phyloP scores from a whole-genome alignment of 495 filamentous ascomycete species.

The Tuber magnatum region DNA sequence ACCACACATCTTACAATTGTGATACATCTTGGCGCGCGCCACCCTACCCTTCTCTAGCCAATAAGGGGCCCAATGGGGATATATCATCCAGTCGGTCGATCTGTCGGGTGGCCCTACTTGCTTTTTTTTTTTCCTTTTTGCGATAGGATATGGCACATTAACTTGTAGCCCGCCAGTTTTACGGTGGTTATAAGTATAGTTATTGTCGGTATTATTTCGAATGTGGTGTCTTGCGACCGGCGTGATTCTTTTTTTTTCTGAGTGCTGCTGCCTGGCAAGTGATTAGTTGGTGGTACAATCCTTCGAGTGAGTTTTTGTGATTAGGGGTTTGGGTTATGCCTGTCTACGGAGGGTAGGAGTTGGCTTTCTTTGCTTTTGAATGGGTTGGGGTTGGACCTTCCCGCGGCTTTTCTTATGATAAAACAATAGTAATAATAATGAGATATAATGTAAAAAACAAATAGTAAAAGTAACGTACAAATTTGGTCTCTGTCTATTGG shows the following conservation, averaged over 20 bases:
- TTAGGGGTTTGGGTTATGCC: background rate
- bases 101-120: background rate
- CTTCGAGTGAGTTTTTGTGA: conserved; percentile 1
- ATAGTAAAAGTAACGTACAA: too few species aligned
- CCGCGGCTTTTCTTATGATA: background rate
- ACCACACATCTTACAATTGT: background rate
- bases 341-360: background rate
- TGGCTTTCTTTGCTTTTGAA: background rate
- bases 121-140: background rate
- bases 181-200: background rate
- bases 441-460: too few species aligned
- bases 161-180: background rate
- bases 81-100: background rate
- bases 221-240: background rate
- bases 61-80: background rate
- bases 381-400: background rate
- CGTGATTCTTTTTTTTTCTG: background rate
- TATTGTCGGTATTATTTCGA: background rate
- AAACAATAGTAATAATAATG: background rate
- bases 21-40: background rate
- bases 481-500: background rate
- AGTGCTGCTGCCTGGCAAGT: too few species aligned
- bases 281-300: background rate
- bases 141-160: background rate
- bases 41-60: background rate